phyloP scores from a whole-genome alignment of 2,329 filamentous ascomycete genomes.

The Fusarium robinianum region DNA sequence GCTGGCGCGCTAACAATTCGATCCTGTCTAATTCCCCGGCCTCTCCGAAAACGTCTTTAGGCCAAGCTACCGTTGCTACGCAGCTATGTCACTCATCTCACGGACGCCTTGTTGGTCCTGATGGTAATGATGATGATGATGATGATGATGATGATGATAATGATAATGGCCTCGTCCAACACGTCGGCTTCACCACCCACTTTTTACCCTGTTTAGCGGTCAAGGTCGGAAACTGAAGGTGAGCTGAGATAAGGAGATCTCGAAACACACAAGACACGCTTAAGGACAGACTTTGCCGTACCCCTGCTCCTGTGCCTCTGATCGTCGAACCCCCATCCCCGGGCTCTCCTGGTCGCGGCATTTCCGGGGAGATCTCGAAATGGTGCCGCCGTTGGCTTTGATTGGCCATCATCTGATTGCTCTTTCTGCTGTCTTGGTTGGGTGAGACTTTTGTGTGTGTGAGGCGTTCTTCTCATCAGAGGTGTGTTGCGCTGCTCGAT shows the following conservation, averaged over 20 bases:
- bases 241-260: too few species aligned
- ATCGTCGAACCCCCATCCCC: too few species aligned
- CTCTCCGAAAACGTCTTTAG: slow-evolving; percentile 20
- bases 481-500: neutral
- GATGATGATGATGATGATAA: too few species aligned
- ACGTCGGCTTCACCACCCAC: neutral
- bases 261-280: slow-evolving; percentile 21
- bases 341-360: slow-evolving; percentile 35
- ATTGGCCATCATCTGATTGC: slow-evolving; percentile 21
- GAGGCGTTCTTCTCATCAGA: neutral
- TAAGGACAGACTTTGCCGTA: too few species aligned
- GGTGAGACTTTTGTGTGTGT: slow-evolving; percentile 5
- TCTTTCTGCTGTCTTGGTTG: slow-evolving; percentile 8
- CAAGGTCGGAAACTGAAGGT: slow-evolving; percentile 14
- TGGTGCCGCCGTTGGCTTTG: slow-evolving; percentile 14
- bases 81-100: too few species aligned
- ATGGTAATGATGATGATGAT: too few species aligned
- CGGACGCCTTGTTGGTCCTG: too few species aligned
- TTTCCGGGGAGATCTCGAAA: slow-evolving; percentile 29
- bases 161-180: slow-evolving; percentile 7
- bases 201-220: slow-evolving; percentile 2
- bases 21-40: slow-evolving; percentile 17
- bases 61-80: slow-evolving; percentile 1
- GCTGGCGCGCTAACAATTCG: slow-evolving; percentile 14
- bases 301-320: slow-evolving; percentile 4